These are phyloP conservation scores for Sisymbrium irio DNA, from an alignment of 345 rosid genomes.

Conservation along the genomic window DNA sequence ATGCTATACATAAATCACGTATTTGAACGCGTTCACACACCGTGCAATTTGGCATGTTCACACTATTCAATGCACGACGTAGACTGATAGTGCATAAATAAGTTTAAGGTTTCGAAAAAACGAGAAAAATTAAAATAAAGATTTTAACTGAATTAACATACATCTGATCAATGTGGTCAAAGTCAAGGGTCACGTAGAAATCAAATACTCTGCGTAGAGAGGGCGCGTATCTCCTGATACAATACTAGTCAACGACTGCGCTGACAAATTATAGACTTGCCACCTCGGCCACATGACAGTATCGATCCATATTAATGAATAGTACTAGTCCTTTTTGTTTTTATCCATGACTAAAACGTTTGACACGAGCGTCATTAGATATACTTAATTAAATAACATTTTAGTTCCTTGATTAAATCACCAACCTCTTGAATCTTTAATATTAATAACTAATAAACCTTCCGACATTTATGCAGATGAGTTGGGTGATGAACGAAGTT, in stretches of 20 bases:
- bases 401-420: neutral
- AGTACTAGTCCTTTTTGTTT: neutral
- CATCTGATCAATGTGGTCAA: conserved; percentile 17
- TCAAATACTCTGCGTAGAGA: neutral
- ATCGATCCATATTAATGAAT: neutral
- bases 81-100: neutral
- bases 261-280: neutral
- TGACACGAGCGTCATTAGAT: neutral
- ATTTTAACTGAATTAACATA: neutral
- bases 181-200: conserved; percentile 9
- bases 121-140: neutral
- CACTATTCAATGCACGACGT: neutral
- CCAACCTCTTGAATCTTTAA: neutral
- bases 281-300: conserved; percentile 4
- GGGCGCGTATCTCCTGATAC: conserved; percentile 6
- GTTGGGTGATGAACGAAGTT: conserved; percentile 86
- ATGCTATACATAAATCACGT: neutral
- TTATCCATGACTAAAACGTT: conserved; percentile 18
- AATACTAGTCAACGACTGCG: conserved; percentile 27
- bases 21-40: conserved; percentile 3
- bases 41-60: conserved; percentile 4
- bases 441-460: neutral
- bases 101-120: neutral
- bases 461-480: conserved; percentile 53
- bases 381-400: neutral